Evolutionary conservation across 2,329 filamentous ascomycete species (phyloP), one percentile per base, ranked within the genome.

Genomic region (Apiospora marii): DNA sequence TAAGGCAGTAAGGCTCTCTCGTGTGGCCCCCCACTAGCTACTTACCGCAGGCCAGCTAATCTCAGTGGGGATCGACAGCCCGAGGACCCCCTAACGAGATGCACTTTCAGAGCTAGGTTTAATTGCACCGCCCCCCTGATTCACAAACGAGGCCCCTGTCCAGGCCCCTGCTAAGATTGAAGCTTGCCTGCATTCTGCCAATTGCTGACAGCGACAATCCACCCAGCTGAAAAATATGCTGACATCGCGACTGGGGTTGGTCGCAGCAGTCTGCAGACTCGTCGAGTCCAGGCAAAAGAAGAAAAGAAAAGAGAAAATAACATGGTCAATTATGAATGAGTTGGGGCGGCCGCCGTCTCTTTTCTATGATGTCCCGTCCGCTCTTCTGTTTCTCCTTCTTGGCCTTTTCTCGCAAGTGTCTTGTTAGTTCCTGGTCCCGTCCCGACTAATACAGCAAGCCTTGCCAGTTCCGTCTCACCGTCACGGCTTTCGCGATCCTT

Each of bases 151-250:
- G 49, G 46, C 46, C 46, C 44, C 49, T 53, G 49, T 13, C 13
- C n/a, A 13, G n/a, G 49, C 7, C 3, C 49, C 27, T 34, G 53
- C 22, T 19, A 30, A 34, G 22, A 37, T 61, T 22, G 30, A 37
- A 61, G 53, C 53, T 61, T 61, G 53, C 5, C 53, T 37, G 53
- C 53, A 61, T 61, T 19, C 16, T 22, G 53, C 58, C 34, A 64
- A 41, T 4, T 41, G 58, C 58, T 64, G 58, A 64, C 58, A 64
- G 34, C 58, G 2, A 13, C 34, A 37, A 64, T 41, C 58, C 58
- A 64, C 58, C 34, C 30, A 64, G 58, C 58, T 64, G 58, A 64
- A 41, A 41, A 41, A 64, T n/a, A 64, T 64, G 58, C 58, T 64
- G 58, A 64, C 58, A 14, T 64, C 58, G 10, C 58, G 58, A 64